phyloP scores from a whole-genome alignment of 164 flowering plant species.

The Magnolia kwangsiensis region DNA sequence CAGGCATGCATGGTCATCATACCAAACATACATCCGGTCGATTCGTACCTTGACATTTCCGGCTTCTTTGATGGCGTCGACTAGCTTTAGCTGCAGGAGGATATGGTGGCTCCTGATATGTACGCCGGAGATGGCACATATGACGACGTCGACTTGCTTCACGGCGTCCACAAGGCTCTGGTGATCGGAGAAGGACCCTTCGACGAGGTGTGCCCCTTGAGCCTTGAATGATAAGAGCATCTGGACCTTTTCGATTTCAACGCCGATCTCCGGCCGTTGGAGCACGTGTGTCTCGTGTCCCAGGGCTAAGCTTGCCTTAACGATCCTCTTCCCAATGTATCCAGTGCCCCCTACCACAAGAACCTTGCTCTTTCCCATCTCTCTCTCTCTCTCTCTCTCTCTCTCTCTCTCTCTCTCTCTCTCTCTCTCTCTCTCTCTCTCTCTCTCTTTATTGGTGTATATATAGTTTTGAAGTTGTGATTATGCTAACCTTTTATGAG shows the following conservation, averaged over 20 bases:
- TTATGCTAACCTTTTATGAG: too few relatives aligned
- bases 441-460: too few relatives aligned
- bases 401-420: not conserved
- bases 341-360: constrained; percentile 67
- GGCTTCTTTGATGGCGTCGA: constrained; percentile 67
- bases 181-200: constrained; percentile 46
- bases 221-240: constrained; percentile 44
- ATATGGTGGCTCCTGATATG: constrained; percentile 54
- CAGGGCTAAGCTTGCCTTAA: constrained; percentile 45
- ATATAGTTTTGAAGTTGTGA: too few relatives aligned
- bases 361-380: constrained; percentile 45
- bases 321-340: constrained; percentile 54
- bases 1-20: too few relatives aligned
- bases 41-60: constrained; percentile 54
- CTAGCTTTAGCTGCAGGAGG: constrained; percentile 60
- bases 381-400: constrained; percentile 4
- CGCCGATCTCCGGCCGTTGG: constrained; percentile 47
- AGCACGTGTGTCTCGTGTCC: constrained; percentile 54
- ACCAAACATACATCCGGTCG: not conserved
- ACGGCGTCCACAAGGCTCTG: constrained; percentile 62
- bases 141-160: constrained; percentile 57
- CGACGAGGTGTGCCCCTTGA: constrained; percentile 50
- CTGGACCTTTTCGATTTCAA: constrained; percentile 58
- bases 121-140: constrained; percentile 61
- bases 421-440: not conserved